These are phyloP conservation scores for Dipteronia dyeriana DNA, from an alignment of 345 rosid genomes.

Conservation along the genomic window DNA sequence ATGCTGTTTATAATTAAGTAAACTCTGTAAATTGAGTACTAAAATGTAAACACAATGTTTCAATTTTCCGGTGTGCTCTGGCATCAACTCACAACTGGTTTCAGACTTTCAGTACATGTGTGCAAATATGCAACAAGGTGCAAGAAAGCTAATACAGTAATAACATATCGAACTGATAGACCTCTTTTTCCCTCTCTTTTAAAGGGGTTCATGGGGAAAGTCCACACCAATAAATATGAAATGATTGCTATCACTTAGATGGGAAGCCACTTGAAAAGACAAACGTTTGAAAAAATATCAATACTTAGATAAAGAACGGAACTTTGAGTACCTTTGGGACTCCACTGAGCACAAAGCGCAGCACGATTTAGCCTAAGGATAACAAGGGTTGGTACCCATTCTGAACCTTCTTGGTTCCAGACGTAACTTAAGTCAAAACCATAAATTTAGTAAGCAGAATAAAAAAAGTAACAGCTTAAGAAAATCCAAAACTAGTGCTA, in stretches of 20 bases:
- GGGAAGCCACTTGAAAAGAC: not conserved
- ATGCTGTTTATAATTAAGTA: not conserved
- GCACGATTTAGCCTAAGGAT: constrained; percentile 98
- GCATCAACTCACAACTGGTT: not conserved
- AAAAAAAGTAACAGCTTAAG: not conserved
- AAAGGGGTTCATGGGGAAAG: not conserved
- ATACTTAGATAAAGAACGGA: constrained; percentile 4
- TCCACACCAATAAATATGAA: not conserved
- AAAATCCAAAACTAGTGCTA: not conserved
- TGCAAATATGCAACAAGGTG: not conserved
- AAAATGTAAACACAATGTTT: not conserved
- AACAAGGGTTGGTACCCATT: constrained; percentile 96
- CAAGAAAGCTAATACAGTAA: no score
- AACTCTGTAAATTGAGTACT: not conserved
- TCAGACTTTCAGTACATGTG: not conserved
- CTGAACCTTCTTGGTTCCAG: constrained; percentile 87
- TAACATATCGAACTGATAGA: not conserved
- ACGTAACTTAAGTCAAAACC: constrained; percentile 63
- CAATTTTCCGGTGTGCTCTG: not conserved
- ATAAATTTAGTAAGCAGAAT: constrained; percentile 20
- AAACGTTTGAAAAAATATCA: constrained; percentile 16
- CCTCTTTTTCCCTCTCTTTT: not conserved
- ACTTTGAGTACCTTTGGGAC: constrained; percentile 71
- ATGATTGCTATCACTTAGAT: not conserved
- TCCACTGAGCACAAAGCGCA: constrained; percentile 96